These are phyloP conservation scores for Chaetomium fimeti DNA, from an alignment of 495 filamentous ascomycete species.

Conservation along the genomic window DNA sequence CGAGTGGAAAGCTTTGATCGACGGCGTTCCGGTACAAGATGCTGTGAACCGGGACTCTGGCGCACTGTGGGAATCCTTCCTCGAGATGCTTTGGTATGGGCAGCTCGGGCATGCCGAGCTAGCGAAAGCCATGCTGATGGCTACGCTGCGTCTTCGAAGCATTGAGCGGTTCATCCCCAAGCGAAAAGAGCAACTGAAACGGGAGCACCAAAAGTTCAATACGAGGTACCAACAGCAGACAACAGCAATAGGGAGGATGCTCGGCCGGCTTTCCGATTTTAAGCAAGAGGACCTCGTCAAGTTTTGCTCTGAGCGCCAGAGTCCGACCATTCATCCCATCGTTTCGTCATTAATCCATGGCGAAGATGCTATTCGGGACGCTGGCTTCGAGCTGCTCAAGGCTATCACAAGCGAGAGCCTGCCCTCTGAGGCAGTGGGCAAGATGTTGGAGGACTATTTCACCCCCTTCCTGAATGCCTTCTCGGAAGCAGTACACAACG, in stretches of 20 bases:
- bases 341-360: slow-evolving; percentile 66
- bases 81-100: slow-evolving; percentile 63
- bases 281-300: slow-evolving; percentile 58
- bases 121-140: slow-evolving; percentile 68
- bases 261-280: slow-evolving; percentile 76
- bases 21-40: slow-evolving; percentile 60
- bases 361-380: slow-evolving; percentile 67
- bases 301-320: slow-evolving; percentile 61
- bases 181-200: slow-evolving; percentile 51
- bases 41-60: slow-evolving; percentile 63
- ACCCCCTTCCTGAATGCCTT: slow-evolving; percentile 39
- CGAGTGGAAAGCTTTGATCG: slow-evolving; percentile 66
- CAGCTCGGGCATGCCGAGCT: slow-evolving; percentile 61
- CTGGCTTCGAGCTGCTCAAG: slow-evolving; percentile 76
- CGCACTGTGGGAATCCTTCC: slow-evolving; percentile 72
- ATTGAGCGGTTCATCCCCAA: slow-evolving; percentile 67
- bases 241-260: slow-evolving; percentile 64
- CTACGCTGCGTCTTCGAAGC: slow-evolving; percentile 63
- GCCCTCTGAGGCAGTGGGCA: slow-evolving; percentile 70
- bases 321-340: slow-evolving; percentile 59
- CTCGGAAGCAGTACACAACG: slow-evolving; percentile 43
- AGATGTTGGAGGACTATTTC: slow-evolving; percentile 64
- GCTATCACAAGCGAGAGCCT: slow-evolving; percentile 66
- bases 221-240: slow-evolving; percentile 65
- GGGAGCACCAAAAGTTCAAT: slow-evolving; percentile 62